Evolutionary conservation across 495 filamentous ascomycete genomes (phyloP).

Genomic region (Emericellopsis terricola): DNA sequence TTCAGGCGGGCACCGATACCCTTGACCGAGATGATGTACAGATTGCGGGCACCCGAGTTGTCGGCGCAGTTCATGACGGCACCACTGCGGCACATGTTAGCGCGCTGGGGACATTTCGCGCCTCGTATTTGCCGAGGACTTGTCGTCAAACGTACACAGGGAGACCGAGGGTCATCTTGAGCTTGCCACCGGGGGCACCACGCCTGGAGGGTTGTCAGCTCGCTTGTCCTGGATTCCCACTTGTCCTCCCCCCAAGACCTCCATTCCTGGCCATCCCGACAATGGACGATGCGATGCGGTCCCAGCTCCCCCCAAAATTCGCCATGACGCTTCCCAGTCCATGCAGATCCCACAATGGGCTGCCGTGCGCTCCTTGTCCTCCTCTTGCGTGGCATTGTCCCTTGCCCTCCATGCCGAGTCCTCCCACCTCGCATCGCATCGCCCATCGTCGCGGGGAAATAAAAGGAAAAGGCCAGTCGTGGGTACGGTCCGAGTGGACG

Average conservation of each 20-base stretch:
- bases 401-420: too few species aligned
- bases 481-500: background rate
- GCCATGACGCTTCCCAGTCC: background rate
- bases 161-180: slow-evolving; percentile 99
- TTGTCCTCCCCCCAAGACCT: too few species aligned
- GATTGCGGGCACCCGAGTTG: slow-evolving; percentile 95
- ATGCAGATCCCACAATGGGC: background rate
- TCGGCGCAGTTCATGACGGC: slow-evolving; percentile 95
- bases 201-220: slow-evolving; percentile 48
- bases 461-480: background rate
- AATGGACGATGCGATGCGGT: background rate
- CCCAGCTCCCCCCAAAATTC: background rate
- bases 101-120: background rate
- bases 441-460: background rate
- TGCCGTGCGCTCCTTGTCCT: background rate
- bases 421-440: background rate
- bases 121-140: background rate
- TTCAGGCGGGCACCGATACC: slow-evolving; percentile 97
- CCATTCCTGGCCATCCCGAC: background rate
- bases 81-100: slow-evolving; percentile 38
- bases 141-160: slow-evolving; percentile 65
- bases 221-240: too few species aligned
- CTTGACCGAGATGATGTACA: slow-evolving; percentile 99
- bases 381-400: slow-evolving; percentile 1
- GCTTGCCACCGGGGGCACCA: slow-evolving; percentile 96